Evolutionary conservation across 768 basidiomycete species (phyloP).

Genomic region (Suillus fuscotomentosus): DNA sequence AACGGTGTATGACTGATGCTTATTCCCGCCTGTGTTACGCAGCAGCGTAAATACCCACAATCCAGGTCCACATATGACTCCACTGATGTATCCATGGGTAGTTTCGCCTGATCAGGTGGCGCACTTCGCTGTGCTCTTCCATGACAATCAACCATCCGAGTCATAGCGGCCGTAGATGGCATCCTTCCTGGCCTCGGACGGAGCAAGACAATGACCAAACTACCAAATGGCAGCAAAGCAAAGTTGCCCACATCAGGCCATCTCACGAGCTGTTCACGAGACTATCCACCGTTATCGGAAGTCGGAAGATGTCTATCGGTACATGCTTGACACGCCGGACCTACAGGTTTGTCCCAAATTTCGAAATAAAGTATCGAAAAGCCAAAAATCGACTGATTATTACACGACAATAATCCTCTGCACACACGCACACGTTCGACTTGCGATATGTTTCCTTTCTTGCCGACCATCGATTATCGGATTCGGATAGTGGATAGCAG

Average conservation of each 20-base stretch:
- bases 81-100: no score
- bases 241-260: background rate
- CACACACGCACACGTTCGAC: background rate
- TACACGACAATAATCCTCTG: background rate
- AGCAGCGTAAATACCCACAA: background rate
- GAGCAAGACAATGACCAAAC: background rate
- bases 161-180: no score
- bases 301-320: background rate
- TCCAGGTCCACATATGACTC: background rate
- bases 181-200: background rate
- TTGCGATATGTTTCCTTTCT: background rate
- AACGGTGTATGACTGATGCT: background rate
- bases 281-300: background rate
- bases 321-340: background rate
- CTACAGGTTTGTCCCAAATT: background rate
- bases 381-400: background rate
- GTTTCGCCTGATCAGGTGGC: background rate
- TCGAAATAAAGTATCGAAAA: background rate
- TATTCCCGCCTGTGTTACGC: slow-evolving; percentile 15
- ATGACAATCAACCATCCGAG: no score
- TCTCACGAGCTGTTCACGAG: background rate
- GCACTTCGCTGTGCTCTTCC: background rate
- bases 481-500: background rate
- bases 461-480: slow-evolving; percentile 2
- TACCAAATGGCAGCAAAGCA: background rate